A percentile compares a stretch with the other conserved stretches of the same genome.
Conservation (phyloP, 176 grass and related monocot genomes). For the Panicum miliaceum region DNA sequence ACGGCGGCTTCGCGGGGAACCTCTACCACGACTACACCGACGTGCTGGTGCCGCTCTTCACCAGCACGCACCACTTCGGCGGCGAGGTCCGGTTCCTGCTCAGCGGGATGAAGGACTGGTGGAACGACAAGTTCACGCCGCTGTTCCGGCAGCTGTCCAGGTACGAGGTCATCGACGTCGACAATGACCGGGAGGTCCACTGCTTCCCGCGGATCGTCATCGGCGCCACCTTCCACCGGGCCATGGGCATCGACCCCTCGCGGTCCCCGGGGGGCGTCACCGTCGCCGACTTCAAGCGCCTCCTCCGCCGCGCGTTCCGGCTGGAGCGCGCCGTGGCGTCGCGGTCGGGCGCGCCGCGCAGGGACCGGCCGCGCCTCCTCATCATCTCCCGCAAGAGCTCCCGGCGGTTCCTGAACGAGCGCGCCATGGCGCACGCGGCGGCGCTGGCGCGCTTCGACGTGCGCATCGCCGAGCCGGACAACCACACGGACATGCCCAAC, state of each 20-base stretch:
- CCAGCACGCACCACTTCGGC: constrained; percentile 57
- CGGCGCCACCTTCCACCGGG: constrained; percentile 74
- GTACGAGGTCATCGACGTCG: constrained; percentile 72
- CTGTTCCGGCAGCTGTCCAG: constrained; percentile 72
- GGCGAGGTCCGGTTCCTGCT: constrained; percentile 82
- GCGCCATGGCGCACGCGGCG: constrained; percentile 62
- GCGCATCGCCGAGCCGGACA: constrained; percentile 59
- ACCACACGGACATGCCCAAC: constrained; percentile 48
- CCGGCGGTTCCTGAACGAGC: constrained; percentile 58
- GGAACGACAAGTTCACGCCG: constrained; percentile 72
- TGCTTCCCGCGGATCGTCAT: constrained; percentile 68
- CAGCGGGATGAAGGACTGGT: constrained; percentile 69
- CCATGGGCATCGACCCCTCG: constrained; percentile 66
- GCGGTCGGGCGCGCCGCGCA: constrained; percentile 35
- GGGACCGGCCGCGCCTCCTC: constrained; percentile 52
- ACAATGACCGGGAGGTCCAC: constrained; percentile 76
- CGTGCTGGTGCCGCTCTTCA: constrained; percentile 79
- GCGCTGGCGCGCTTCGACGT: constrained; percentile 62
- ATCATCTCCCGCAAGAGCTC: constrained; percentile 77
- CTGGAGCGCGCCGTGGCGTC: constrained; percentile 68
- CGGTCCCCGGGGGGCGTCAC: constrained; percentile 42
- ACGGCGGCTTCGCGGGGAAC: constrained; percentile 85
- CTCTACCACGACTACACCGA: constrained; percentile 94
- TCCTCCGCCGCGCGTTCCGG: constrained; percentile 63
- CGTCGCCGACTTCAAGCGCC: constrained; percentile 68